These are phyloP conservation scores for Cercospora berteroae DNA, from an alignment of 2,329 filamentous ascomycete species.

Conservation along the genomic window DNA sequence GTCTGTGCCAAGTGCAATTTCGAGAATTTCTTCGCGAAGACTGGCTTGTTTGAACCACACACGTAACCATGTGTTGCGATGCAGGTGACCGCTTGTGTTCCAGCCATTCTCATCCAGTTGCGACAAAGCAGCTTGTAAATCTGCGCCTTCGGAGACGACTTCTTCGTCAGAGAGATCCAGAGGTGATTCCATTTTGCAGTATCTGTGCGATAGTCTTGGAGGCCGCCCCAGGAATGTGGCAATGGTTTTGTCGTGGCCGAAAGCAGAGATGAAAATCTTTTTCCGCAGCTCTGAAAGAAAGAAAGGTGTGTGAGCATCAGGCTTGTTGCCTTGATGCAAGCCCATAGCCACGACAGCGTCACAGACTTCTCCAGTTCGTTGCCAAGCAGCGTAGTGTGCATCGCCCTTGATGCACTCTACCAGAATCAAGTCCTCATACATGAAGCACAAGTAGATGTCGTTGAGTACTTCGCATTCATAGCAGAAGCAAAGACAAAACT, in stretches of 20 bases:
- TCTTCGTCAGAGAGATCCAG: constrained; percentile 55
- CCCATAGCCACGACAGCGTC: constrained; percentile 38
- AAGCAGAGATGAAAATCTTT: constrained; percentile 37
- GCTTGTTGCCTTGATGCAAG: constrained; percentile 37
- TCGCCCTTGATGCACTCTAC: constrained; percentile 37
- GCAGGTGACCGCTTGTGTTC: constrained; percentile 49
- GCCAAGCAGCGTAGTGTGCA: constrained; percentile 36
- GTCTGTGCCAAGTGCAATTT: constrained; percentile 52
- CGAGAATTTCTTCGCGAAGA: constrained; percentile 59
- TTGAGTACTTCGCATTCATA: constrained; percentile 38
- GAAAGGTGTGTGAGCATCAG: constrained; percentile 36
- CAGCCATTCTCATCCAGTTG: constrained; percentile 53
- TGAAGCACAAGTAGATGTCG: constrained; percentile 37
- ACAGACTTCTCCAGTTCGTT: constrained; percentile 37
- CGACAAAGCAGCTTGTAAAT: constrained; percentile 41
- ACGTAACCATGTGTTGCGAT: constrained; percentile 48
- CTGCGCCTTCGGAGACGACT: constrained; percentile 46
- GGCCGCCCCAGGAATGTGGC: constrained; percentile 48
- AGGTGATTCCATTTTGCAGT: constrained; percentile 54
- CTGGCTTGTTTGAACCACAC: constrained; percentile 50
- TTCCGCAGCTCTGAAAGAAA: constrained; percentile 36
- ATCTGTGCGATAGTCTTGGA: constrained; percentile 50
- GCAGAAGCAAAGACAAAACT: constrained; percentile 38
- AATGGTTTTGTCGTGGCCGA: constrained; percentile 37
- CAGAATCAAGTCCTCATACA: constrained; percentile 37